Evolutionary conservation across 2,329 filamentous ascomycete genomes (phyloP), one percentile per base, ranked within the genome.

Genomic region (Macroventuria anomochaeta): DNA sequence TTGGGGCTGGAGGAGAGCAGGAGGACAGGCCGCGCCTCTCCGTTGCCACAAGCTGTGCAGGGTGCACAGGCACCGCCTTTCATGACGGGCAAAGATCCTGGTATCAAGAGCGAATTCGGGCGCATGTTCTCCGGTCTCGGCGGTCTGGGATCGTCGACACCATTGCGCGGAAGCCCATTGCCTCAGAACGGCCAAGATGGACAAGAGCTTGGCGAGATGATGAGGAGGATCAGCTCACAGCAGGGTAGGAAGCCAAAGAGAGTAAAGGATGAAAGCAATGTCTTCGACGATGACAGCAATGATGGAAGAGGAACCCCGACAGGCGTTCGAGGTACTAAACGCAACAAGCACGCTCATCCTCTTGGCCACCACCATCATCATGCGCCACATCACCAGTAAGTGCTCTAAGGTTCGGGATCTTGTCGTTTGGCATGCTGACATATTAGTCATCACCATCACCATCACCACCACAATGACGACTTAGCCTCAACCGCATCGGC

Each of bases 91-190:
- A 89, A 88, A 13, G 92, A 96, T 72, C 89, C 91, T 10, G 89
- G 89, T 36, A 96, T 97, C 69, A 96, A 97, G 80, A 96, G 88
- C 70, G 93, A 97, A 72, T 93, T 97, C 71, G 93, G 93, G 23
- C 88, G 91, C 58, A 96, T 97, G 82, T 97, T 96, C 76, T 91
- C 91, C 15, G 93, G 93, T n/a, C 91, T 97, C 62, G 93, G 87
- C 13, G 87, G 87, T 29, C 80, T 88, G 15, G 84, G 85, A 25
- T 77, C 77, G 10, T 78, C 81, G 1, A 86, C 84, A 7, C 84
- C 84, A 11, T 78, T 81, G 47, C 75, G 76, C 28, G 73, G 77
- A 25, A 84, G 81, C 61, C 81, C 83, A 1, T 80, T 76, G 63
- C 71, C 71, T 13, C 71, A 74, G 26, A 67, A 64, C 34, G 60